These are phyloP conservation scores for Rhypophila decipiens DNA, from an alignment of 495 filamentous ascomycete genomes.

Conservation along the genomic window DNA sequence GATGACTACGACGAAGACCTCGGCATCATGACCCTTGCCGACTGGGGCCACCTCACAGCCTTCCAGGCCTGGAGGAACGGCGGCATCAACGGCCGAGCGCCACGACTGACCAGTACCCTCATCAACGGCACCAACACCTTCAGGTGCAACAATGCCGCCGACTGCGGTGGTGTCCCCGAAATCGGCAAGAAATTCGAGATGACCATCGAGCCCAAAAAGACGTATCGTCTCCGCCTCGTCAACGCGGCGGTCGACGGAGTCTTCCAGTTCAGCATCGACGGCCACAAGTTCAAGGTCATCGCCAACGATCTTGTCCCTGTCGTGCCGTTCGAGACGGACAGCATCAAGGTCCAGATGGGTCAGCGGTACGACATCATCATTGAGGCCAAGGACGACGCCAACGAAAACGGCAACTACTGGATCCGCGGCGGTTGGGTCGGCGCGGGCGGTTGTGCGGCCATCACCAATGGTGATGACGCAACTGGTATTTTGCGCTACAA, in stretches of 20 bases:
- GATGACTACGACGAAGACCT: conserved; percentile 37
- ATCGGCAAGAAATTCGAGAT: conserved; percentile 23
- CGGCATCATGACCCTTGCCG: conserved; percentile 21
- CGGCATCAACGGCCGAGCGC: conserved; percentile 22
- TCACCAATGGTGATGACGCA: conserved; percentile 19
- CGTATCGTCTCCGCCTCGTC: conserved; percentile 45
- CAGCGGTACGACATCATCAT: conserved; percentile 62
- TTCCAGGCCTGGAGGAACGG: conserved; percentile 10
- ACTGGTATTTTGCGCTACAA: conserved; percentile 53
- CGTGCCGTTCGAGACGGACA: conserved; percentile 30
- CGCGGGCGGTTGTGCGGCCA: conserved; percentile 33
- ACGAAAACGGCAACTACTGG: conserved; percentile 45
- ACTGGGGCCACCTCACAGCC: conserved; percentile 14
- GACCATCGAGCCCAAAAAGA: conserved; percentile 28
- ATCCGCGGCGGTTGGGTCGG: conserved; percentile 32
- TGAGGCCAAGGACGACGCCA: conserved; percentile 41
- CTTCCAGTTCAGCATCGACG: conserved; percentile 10
- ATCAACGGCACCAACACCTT: conserved; percentile 30
- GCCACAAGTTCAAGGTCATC: conserved; percentile 25
- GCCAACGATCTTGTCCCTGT: conserved; percentile 39
- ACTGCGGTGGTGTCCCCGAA: conserved; percentile 11
- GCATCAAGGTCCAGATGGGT: conserved; percentile 48
- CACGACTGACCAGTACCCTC: conserved; percentile 23
- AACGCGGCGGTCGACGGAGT: conserved; percentile 35
- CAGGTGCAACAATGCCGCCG: conserved; percentile 12